Percentiles rank a stretch among this genome's conserved stretches.
phyloP scores from a whole-genome alignment of 192 early-diverging fungal species.

The Chytriomyces sp. region DNA sequence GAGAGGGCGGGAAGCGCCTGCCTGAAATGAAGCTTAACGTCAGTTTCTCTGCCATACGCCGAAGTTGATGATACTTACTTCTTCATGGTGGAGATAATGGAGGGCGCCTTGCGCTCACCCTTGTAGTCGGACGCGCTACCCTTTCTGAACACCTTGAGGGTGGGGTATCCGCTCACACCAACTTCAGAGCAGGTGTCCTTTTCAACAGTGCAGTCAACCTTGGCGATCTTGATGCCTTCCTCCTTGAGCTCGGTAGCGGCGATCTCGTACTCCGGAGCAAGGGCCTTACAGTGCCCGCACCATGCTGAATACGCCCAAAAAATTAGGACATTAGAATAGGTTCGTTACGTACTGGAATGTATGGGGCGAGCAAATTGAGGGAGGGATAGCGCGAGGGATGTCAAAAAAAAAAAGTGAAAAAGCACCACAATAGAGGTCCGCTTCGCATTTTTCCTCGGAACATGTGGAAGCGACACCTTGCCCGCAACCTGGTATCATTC shows the following conservation, averaged over 20 bases:
- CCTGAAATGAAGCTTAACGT: slow-evolving; percentile 38
- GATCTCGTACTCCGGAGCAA: slow-evolving; percentile 91
- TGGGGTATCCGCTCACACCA: slow-evolving; percentile 88
- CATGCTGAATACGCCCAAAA: too few species aligned
- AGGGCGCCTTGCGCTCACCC: slow-evolving; percentile 83
- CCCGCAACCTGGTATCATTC: too few species aligned
- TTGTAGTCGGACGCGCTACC: slow-evolving; percentile 76
- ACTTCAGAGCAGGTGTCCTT: slow-evolving; percentile 80
- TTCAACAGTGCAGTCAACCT: slow-evolving; percentile 96
- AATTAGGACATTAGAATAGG: too few species aligned
- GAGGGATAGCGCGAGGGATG: too few species aligned
- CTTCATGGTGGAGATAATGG: slow-evolving; percentile 91
- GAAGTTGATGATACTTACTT: slow-evolving; percentile 60
- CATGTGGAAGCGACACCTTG: background rate
- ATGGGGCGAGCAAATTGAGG: background rate
- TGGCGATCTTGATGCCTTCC: slow-evolving; percentile 77
- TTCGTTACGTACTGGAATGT: too few species aligned
- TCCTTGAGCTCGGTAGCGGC: slow-evolving; percentile 87
- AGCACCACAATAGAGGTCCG: too few species aligned
- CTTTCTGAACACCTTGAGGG: slow-evolving; percentile 85
- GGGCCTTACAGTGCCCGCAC: slow-evolving; percentile 96
- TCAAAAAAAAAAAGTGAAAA: too few species aligned
- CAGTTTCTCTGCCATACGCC: too few species aligned
- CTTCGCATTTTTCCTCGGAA: background rate
- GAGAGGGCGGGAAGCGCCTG: slow-evolving; percentile 84